These are phyloP conservation scores for Lycium barbarum DNA, from an alignment of 257 asterid genomes.

Conservation along the genomic window DNA sequence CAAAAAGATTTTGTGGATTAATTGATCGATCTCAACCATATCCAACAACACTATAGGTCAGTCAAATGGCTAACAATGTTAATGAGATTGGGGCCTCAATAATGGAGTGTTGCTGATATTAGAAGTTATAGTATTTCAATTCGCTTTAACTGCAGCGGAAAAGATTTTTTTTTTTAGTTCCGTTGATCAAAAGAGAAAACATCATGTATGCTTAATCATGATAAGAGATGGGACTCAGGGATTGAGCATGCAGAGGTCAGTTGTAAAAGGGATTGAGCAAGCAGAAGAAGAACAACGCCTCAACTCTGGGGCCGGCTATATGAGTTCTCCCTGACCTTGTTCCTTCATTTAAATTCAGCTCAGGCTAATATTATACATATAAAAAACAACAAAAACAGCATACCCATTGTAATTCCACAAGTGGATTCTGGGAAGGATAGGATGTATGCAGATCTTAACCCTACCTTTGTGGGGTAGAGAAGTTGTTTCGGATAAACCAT, in stretches of 20 bases:
- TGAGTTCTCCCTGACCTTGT: not conserved
- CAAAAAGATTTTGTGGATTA: not conserved
- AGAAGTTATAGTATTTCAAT: not conserved
- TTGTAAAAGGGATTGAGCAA: not conserved
- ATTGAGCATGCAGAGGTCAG: not conserved
- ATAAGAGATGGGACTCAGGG: not conserved
- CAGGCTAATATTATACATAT: not conserved
- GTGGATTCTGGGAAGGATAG: no score
- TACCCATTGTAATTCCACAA: no score
- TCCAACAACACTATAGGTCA: not conserved
- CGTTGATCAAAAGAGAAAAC: not conserved
- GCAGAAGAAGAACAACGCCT: not conserved
- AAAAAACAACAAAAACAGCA: no score
- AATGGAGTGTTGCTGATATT: not conserved
- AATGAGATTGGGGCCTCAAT: not conserved
- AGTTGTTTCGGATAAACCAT: no score
- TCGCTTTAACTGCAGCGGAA: not conserved
- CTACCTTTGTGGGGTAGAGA: no score
- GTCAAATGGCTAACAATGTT: conserved; percentile 19
- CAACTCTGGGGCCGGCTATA: not conserved
- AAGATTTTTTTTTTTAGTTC: not conserved
- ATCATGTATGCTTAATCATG: not conserved
- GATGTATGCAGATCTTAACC: no score
- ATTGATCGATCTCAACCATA: not conserved
- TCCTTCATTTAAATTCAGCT: not conserved